Percentiles rank a stretch among this genome's conserved stretches.
Evolutionary conservation across 2,329 filamentous ascomycete species (phyloP).

Genomic region (Aspergillus caelatus): DNA sequence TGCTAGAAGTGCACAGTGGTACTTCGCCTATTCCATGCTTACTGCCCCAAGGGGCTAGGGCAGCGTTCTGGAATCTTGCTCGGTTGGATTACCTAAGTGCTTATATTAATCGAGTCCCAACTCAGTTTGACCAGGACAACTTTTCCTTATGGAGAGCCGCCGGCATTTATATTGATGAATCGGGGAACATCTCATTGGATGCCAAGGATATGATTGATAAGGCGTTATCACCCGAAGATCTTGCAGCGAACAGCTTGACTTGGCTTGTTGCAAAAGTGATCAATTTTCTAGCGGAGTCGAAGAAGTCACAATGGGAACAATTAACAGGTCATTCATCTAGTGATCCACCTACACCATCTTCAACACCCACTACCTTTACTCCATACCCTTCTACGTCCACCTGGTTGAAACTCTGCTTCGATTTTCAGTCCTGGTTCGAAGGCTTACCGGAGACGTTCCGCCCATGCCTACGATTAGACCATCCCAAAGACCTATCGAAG

Average conservation of each 20-base stretch:
- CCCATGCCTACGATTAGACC: conserved; percentile 54
- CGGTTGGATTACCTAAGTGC: conserved; percentile 64
- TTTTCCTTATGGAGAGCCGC: conserved; percentile 63
- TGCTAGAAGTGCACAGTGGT: conserved; percentile 36
- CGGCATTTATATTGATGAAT: conserved; percentile 57
- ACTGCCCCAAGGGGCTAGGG: conserved; percentile 56
- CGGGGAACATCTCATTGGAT: conserved; percentile 38
- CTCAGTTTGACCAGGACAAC: conserved; percentile 61
- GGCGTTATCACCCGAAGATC: conserved; percentile 59
- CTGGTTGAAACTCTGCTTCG: conserved; percentile 58
- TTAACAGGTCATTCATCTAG: conserved; percentile 34
- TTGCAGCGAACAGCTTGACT: conserved; percentile 62
- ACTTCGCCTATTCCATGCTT: conserved; percentile 15
- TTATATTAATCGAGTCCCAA: conserved; percentile 61
- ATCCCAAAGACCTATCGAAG: conserved; percentile 35
- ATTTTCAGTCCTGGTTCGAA: conserved; percentile 61
- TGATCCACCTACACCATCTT: conserved; percentile 47
- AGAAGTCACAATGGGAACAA: conserved; percentile 49
- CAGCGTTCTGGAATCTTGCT: conserved; percentile 67
- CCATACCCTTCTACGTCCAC: conserved; percentile 49
- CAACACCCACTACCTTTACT: conserved; percentile 33
- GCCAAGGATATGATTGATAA: neutral
- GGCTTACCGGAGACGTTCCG: conserved; percentile 61
- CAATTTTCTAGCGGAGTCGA: conserved; percentile 63
- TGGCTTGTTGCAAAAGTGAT: conserved; percentile 66